These are phyloP conservation scores for Corynascus novoguineensis DNA, from an alignment of 495 filamentous ascomycete species.

Conservation along the genomic window DNA sequence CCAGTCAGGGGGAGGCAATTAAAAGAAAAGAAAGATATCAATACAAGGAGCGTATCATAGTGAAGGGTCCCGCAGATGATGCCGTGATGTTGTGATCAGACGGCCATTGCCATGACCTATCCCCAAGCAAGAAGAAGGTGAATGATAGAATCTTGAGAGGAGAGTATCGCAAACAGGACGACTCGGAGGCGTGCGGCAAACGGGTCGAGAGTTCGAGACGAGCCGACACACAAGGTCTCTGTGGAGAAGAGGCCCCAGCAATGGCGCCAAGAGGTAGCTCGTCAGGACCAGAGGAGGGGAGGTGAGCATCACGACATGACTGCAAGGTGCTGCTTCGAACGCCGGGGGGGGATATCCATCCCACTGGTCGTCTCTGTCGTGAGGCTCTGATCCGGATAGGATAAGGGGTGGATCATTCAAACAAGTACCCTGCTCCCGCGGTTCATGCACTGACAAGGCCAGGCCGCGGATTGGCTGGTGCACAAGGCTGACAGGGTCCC, in stretches of 20 bases:
- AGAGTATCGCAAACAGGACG: conserved; percentile 6
- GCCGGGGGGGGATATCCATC: neutral
- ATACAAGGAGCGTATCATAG: conserved; percentile 30
- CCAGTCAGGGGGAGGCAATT: conserved; percentile 52
- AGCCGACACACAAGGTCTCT: neutral
- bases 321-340: neutral
- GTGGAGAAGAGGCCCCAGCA: conserved; percentile 8
- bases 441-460: conserved; percentile 25
- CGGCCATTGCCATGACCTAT: conserved; percentile 18
- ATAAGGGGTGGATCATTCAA: conserved; percentile 29
- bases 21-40: conserved; percentile 28
- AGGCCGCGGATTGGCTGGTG: conserved; percentile 21
- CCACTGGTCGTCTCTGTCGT: conserved; percentile 12
- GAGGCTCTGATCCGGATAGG: conserved; percentile 10
- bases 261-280: conserved; percentile 13
- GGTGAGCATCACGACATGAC: conserved; percentile 3
- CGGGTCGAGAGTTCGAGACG: neutral
- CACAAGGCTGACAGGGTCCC: conserved; percentile 34
- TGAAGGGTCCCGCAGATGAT: conserved; percentile 21
- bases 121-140: conserved; percentile 22
- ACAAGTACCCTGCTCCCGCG: conserved; percentile 25
- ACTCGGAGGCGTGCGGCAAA: neutral
- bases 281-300: neutral
- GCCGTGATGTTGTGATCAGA: conserved; percentile 20
- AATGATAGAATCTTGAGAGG: conserved; percentile 17